Base-by-base conservation (phyloP, 2,329 filamentous ascomycete species). In the Penicillium psychrosexuale region DNA sequence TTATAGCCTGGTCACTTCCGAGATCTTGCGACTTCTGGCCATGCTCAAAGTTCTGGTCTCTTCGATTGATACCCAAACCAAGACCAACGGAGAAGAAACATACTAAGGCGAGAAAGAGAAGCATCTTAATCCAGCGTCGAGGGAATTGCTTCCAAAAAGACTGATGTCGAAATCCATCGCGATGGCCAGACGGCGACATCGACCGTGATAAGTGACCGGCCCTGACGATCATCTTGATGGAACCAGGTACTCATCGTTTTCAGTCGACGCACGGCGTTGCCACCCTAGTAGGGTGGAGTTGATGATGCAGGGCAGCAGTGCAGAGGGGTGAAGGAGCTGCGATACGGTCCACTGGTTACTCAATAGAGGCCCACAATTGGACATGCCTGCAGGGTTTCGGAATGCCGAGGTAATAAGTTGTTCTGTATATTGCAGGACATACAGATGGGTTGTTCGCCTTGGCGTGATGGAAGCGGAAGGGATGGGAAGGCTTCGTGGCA, bases 41-140 rank as follows among this genome's bases (percentile, higher is more conserved):
- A 22, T 51, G 27, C 28, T 50, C 55, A 22, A 54, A 54, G 24
- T 19, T 50, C 5, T 54, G 52, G 9, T 54, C 46, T 54, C 51
- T 51, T 22, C 22, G 22, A 24, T 44, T 56, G 11, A 64, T 47
- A 30, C 53, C 53, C 33, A 55, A 19, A 50, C 60, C 52, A 4
- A 65, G 52, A 3, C 49, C 49, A 9, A 61, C 31, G 22, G 60
- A 61, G 36, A 63, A 59, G 45, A 65, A 51, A 42, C 58, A 57
- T 24, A 63, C 24, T 15, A 65, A 48, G 44, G 51, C 60, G 19
- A 65, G 39, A 9, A 63, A 37, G 49, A 57, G 7, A 38, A 64
- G 45, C 63, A 65, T 65, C 42, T 61, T 65, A 30, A 61, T 38
- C 60, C 61, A 65, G 33, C 60, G 62, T 59, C 60, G 61, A 56